phyloP scores from a whole-genome alignment of 2,329 filamentous ascomycete species.

The Aspergillus spinulosporus region DNA sequence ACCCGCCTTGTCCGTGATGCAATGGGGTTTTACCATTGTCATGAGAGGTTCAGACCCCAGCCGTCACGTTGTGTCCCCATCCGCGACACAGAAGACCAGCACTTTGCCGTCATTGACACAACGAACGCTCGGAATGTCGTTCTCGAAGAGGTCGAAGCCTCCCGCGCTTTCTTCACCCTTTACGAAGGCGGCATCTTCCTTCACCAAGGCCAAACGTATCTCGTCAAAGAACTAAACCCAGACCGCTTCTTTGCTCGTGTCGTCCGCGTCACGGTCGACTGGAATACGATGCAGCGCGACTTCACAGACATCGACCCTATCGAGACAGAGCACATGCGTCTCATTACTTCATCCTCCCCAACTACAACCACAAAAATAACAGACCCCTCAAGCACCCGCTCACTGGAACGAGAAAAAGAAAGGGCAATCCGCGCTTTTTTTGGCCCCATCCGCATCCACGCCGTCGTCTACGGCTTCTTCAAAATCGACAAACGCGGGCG shows the following conservation, averaged over 20 bases:
- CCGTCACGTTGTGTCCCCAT: conserved; percentile 84
- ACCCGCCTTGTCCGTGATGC: conserved; percentile 73
- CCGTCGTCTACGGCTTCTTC: conserved; percentile 94
- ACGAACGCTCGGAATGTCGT: conserved; percentile 77
- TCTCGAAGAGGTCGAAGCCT: conserved; percentile 93
- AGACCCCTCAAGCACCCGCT: neutral
- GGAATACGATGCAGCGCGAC: conserved; percentile 90
- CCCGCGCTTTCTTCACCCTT: conserved; percentile 89
- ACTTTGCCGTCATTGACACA: conserved; percentile 89
- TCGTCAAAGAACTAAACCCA: conserved; percentile 84
- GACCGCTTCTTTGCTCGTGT: conserved; percentile 83
- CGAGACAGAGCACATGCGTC: conserved; percentile 83
- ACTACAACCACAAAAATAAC: neutral
- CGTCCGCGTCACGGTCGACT: conserved; percentile 85
- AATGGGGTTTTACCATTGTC: conserved; percentile 84
- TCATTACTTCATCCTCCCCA: conserved; percentile 50
- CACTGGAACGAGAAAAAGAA: neutral
- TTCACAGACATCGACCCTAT: conserved; percentile 92
- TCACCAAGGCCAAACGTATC: conserved; percentile 90
- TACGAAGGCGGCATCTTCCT: conserved; percentile 97
- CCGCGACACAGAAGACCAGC: conserved; percentile 83
- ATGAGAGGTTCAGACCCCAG: conserved; percentile 80
- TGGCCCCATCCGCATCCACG: conserved; percentile 79
- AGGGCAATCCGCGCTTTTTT: conserved; percentile 71
- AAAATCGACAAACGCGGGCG: conserved; percentile 85